Conservation (phyloP, 495 filamentous ascomycete species). For the Venustampulla echinocandica region DNA sequence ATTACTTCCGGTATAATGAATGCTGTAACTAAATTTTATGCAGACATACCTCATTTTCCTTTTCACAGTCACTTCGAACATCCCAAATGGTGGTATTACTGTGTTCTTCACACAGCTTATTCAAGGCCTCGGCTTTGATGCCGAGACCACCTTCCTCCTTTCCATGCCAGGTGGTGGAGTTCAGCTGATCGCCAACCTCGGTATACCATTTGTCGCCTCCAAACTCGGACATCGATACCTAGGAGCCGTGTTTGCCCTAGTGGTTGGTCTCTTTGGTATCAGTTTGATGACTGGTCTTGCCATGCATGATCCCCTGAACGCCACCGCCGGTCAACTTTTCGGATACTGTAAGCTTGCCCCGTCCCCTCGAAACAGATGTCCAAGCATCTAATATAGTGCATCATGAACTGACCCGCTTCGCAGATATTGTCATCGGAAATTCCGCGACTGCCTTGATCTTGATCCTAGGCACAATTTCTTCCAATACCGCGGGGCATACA, state of each 20-base stretch:
- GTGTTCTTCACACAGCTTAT: neutral
- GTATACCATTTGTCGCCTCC: neutral
- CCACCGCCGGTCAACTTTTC: neutral
- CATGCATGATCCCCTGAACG: neutral
- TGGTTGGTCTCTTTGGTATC: neutral
- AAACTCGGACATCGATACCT: neutral
- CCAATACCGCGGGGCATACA: constrained; percentile 9
- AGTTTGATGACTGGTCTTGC: neutral
- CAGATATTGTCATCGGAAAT: neutral
- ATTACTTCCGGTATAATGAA: neutral
- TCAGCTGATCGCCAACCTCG: neutral
- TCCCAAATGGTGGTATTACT: neutral
- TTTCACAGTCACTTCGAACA: neutral
- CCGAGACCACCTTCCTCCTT: neutral
- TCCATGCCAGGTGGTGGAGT: neutral
- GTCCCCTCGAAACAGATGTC: no score
- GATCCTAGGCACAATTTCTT: constrained; percentile 21
- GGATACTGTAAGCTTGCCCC: no score
- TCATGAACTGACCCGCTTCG: no score
- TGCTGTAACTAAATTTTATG: neutral
- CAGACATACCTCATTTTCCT: neutral
- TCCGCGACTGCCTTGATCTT: neutral
- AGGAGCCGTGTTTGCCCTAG: neutral
- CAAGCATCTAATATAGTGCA: no score
- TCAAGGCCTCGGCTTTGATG: neutral